Base-by-base conservation (phyloP, 768 basidiomycete genomes). In the Sporobolomyces pararoseus region DNA sequence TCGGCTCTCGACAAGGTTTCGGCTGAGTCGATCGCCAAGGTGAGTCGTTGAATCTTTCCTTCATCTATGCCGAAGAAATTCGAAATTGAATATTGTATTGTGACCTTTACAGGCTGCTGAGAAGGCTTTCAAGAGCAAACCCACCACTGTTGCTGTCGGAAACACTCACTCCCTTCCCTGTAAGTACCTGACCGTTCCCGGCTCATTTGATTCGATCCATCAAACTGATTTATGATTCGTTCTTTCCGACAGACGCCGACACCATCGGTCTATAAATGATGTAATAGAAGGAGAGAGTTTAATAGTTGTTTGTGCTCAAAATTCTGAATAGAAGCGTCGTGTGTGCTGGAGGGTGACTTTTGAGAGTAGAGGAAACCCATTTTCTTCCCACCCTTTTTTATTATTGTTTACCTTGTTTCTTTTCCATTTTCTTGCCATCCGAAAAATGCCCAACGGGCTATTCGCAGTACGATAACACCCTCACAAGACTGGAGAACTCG, bases 131-230 rank as follows among this genome's bases (percentile, higher is more conserved):
- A 85, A 86, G 78, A 80, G 83, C 75, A 89, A 91, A 81, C 90
- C 94, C 25, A 93, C 91, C 31, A 91, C 84, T 74, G 91, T 97
- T 47, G 88, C 87, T 16, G 84, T 97, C 57, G 96, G 94, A 52
- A 86, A 95, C 77, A 81, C 87, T 73, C 81, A 83, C 75, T 77
- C 84, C 35, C 84, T 98, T 55, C 95, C 96, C 42, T 74, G 72
- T 73, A 39, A 10, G 59, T 59, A 4, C 23, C 10, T 42, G 12
- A n/a, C 55, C 10, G 13, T 44, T 39, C 55, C 54, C 14, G n/a
- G n/a, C 31, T 34, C 34, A 10, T 50, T 4, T 19, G 27, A 21
- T 0, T 39, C 12, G 4, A 13, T 1, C 0, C 5, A 9, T 17
- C 10, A 17, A 0, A 25, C 39, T 34, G n/a, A 14, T 32, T 14